Evolutionary conservation across 129 eudicot species (phyloP).

Genomic region (Artemisia argyi): DNA sequence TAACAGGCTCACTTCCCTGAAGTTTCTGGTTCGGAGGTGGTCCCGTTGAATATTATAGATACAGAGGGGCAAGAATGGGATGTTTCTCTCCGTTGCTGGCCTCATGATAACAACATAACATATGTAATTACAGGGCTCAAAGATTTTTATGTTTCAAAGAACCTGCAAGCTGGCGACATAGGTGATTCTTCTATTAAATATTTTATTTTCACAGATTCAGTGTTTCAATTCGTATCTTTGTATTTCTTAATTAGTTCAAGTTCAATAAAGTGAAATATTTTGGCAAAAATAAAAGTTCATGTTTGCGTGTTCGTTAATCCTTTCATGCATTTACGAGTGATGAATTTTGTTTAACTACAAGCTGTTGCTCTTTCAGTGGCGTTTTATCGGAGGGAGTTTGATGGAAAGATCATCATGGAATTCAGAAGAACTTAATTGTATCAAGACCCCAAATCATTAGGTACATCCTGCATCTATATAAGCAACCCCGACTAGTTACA

Average conservation of each 20-base stretch:
- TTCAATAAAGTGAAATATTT: not conserved
- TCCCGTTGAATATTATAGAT: conserved; percentile 42
- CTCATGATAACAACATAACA: conserved; percentile 20
- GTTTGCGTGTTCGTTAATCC: not conserved
- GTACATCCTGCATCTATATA: too few relatives aligned
- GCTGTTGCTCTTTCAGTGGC: too few relatives aligned
- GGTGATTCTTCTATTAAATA: conserved; percentile 30
- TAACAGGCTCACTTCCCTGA: conserved; percentile 50
- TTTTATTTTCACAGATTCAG: not conserved
- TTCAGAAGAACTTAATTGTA: too few relatives aligned
- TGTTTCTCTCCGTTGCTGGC: conserved; percentile 43
- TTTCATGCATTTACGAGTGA: not conserved
- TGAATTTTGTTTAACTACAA: not conserved
- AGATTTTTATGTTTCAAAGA: conserved; percentile 37
- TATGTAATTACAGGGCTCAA: conserved; percentile 58
- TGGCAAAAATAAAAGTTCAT: not conserved
- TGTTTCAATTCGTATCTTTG: too few relatives aligned
- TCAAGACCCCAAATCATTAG: too few relatives aligned
- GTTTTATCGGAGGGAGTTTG: too few relatives aligned
- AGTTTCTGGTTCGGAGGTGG: conserved; percentile 30
- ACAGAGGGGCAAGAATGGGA: conserved; percentile 55
- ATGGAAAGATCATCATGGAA: too few relatives aligned
- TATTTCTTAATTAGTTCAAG: too few relatives aligned
- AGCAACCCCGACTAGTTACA: too few relatives aligned
- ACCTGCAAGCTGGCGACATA: conserved; percentile 52